These are phyloP conservation scores for Yarrowia sp. DNA, from an alignment of 805 yeast species.

Conservation along the genomic window DNA sequence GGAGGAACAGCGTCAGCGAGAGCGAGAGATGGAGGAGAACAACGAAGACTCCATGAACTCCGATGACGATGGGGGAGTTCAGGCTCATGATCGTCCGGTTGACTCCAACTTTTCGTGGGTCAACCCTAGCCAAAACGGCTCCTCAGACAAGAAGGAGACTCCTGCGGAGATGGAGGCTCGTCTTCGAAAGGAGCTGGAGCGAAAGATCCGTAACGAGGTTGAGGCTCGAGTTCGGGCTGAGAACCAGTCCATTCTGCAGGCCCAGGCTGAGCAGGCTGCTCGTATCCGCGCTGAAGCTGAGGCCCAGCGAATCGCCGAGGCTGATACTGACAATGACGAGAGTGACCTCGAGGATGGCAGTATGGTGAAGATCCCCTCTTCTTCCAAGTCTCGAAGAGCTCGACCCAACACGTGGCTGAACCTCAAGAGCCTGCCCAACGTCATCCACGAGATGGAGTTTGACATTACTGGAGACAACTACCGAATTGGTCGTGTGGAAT, in stretches of 20 bases:
- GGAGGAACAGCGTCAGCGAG: conserved; percentile 19
- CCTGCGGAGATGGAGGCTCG: conserved; percentile 29
- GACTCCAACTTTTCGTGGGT: conserved; percentile 10
- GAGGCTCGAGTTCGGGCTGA: conserved; percentile 23
- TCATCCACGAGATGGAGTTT: not conserved
- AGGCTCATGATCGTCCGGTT: conserved; percentile 18
- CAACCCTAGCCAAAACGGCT: not conserved
- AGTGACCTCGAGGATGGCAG: conserved; percentile 18
- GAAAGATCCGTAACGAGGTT: conserved; percentile 10
- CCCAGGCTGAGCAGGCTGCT: conserved; percentile 33
- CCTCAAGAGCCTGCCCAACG: conserved; percentile 21
- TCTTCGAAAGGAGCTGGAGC: conserved; percentile 16
- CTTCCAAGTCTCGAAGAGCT: not conserved
- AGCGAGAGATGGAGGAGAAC: conserved; percentile 1
- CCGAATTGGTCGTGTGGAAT: conserved; percentile 16
- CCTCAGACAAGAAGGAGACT: not conserved
- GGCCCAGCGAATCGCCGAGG: conserved; percentile 24
- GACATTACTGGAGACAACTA: conserved; percentile 22
- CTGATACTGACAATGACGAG: conserved; percentile 27
- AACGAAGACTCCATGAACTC: not conserved
- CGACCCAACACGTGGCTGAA: conserved; percentile 26
- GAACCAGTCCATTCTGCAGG: conserved; percentile 27
- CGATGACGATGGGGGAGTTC: conserved; percentile 8
- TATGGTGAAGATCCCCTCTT: conserved; percentile 2
- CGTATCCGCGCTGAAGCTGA: conserved; percentile 31